Conservation (phyloP, 352 stramenopile genomes). For the Pythium sp. region DNA sequence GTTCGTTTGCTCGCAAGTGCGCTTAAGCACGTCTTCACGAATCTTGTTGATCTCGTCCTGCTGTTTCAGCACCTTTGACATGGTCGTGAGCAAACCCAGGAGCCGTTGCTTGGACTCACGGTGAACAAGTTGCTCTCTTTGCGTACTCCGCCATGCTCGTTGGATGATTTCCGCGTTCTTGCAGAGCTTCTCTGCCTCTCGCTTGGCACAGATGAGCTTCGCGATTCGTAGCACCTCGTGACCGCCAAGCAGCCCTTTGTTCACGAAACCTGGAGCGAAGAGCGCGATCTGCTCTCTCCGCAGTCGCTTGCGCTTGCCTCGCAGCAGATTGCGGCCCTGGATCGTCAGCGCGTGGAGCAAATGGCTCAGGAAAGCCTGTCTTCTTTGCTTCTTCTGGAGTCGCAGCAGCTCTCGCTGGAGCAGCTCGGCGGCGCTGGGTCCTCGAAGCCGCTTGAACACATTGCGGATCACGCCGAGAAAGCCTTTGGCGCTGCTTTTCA, state of each 20-base stretch:
- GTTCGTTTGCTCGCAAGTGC: slow-evolving; percentile 3
- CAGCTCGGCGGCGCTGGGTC: slow-evolving; percentile 8
- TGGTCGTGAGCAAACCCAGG: slow-evolving; percentile 21
- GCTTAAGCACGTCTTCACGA: slow-evolving; percentile 4
- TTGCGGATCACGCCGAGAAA: slow-evolving; percentile 3
- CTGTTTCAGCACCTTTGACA: slow-evolving; percentile 19
- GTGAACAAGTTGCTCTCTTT: slow-evolving; percentile 9
- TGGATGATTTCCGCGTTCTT: slow-evolving; percentile 23
- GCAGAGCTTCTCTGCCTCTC: background rate
- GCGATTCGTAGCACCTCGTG: background rate
- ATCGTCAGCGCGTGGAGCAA: slow-evolving; percentile 9
- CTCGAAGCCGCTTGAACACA: slow-evolving; percentile 8
- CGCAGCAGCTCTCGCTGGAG: slow-evolving; percentile 10
- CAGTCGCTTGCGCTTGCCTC: slow-evolving; percentile 7
- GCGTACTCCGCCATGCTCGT: slow-evolving; percentile 22
- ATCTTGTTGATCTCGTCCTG: slow-evolving; percentile 16
- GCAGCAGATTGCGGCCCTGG: slow-evolving; percentile 13
- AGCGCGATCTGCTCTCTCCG: slow-evolving; percentile 6
- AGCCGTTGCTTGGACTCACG: slow-evolving; percentile 27
- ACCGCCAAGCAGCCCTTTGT: slow-evolving; percentile 2
- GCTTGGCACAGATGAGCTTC: background rate
- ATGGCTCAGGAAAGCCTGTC: slow-evolving; percentile 3
- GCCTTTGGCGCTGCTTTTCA: background rate
- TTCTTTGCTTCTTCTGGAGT: background rate
- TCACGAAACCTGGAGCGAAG: background rate